These are phyloP conservation scores for Luzula sylvatica DNA, from an alignment of 176 grass and related monocot genomes.

Conservation along the genomic window DNA sequence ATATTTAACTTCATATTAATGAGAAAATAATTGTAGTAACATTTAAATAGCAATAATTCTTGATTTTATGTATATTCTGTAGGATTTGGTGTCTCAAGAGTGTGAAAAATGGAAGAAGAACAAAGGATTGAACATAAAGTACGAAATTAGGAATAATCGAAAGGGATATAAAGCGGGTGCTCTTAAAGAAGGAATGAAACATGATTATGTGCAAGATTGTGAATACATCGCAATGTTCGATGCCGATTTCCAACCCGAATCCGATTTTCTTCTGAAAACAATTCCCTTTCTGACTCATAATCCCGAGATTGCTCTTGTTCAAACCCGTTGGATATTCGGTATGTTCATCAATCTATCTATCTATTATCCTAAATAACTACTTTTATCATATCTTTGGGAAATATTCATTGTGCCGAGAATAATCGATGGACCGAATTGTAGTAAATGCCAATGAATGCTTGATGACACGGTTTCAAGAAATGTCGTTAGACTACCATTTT, in stretches of 20 bases:
- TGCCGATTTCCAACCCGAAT: conserved; percentile 71
- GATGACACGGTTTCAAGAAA: conserved; percentile 23
- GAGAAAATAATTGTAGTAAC: not conserved
- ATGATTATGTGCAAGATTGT: conserved; percentile 50
- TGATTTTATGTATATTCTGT: too few species aligned
- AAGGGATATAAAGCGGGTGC: conserved; percentile 95
- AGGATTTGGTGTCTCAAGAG: conserved; percentile 62
- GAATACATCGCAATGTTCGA: conserved; percentile 92
- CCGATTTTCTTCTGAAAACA: conserved; percentile 59
- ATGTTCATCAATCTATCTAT: not conserved
- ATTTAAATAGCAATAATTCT: not conserved
- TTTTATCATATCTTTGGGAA: too few species aligned
- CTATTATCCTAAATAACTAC: not conserved
- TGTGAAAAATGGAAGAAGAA: conserved; percentile 60
- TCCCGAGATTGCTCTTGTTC: conserved; percentile 64
- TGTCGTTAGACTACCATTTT: conserved; percentile 35
- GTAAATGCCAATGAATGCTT: conserved; percentile 35
- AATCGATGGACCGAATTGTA: too few species aligned
- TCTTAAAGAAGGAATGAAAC: conserved; percentile 65
- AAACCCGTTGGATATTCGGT: conserved; percentile 92
- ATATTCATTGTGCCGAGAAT: too few species aligned
- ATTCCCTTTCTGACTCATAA: conserved; percentile 90
- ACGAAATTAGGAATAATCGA: conserved; percentile 58
- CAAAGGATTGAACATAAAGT: conserved; percentile 75
- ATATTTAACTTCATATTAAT: not conserved